A percentile compares a stretch with the other conserved stretches of the same genome.
These are phyloP conservation scores for Lichenothelia convexa DNA, from an alignment of 495 filamentous ascomycete genomes.

Conservation along the genomic window DNA sequence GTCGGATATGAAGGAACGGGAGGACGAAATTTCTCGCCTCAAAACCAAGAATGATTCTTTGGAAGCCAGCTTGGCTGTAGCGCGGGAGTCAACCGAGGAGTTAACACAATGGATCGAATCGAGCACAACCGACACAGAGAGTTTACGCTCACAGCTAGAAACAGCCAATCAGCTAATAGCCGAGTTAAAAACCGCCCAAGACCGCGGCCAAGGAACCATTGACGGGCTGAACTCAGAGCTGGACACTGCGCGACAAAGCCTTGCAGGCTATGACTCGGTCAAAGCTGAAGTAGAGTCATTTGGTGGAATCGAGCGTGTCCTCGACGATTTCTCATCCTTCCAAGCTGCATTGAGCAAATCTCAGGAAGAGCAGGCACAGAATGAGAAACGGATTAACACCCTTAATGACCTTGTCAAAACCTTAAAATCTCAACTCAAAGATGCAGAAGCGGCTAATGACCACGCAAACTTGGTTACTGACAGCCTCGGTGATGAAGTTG, in stretches of 20 bases:
- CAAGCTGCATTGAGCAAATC: slow-evolving; percentile 15
- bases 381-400: slow-evolving; percentile 32
- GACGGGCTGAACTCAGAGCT: too few species aligned
- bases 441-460: slow-evolving; percentile 23
- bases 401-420: slow-evolving; percentile 34
- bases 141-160: too few species aligned
- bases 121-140: slow-evolving; percentile 15
- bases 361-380: slow-evolving; percentile 25
- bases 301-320: too few species aligned
- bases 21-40: slow-evolving; percentile 11
- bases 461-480: slow-evolving; percentile 4
- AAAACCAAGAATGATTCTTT: slow-evolving; percentile 12
- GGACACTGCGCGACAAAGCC: too few species aligned
- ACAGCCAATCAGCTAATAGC: too few species aligned
- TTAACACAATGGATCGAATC: slow-evolving; percentile 12
- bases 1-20: slow-evolving; percentile 14
- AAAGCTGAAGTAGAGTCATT: too few species aligned
- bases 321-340: slow-evolving; percentile 8
- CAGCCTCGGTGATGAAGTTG: background rate
- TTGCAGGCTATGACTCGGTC: too few species aligned
- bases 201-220: too few species aligned
- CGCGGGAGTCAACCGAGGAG: slow-evolving; percentile 19
- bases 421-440: slow-evolving; percentile 31
- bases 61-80: slow-evolving; percentile 16
- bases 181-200: too few species aligned